These are phyloP conservation scores for Cyberlindnera mycetangii DNA, from an alignment of 805 yeast species.

Conservation along the genomic window DNA sequence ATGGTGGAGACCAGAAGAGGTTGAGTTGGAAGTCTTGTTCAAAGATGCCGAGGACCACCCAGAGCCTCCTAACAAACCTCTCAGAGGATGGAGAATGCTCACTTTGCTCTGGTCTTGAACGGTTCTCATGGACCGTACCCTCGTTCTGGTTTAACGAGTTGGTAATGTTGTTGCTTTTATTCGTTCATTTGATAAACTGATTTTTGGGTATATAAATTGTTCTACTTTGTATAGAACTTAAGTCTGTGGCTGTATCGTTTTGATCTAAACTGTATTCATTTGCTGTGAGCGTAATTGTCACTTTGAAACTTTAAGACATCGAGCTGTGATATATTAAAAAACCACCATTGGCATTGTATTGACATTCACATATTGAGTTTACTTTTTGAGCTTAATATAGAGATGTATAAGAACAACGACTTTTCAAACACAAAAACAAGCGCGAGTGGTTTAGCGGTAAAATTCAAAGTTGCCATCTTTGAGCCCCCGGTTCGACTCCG, in stretches of 20 bases:
- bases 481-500: conserved; percentile 63
- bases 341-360: too few species aligned
- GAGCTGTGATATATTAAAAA: too few species aligned
- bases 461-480: conserved; percentile 55
- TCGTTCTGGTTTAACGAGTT: conserved; percentile 29
- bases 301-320: too few species aligned
- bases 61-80: conserved; percentile 24
- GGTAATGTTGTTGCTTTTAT: neutral
- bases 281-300: too few species aligned
- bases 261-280: neutral
- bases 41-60: conserved; percentile 32
- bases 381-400: too few species aligned
- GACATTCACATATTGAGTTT: too few species aligned
- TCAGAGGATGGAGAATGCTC: conserved; percentile 21
- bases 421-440: conserved; percentile 26
- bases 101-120: conserved; percentile 21
- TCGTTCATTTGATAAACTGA: neutral
- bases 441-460: conserved; percentile 57
- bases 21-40: conserved; percentile 37
- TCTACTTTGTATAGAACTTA: neutral
- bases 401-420: too few species aligned
- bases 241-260: neutral
- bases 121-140: conserved; percentile 8
- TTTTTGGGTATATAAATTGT: neutral
- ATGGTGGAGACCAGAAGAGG: conserved; percentile 35